phyloP scores from a whole-genome alignment of 2,329 filamentous ascomycete genomes.

The Thelonectria blattea region DNA sequence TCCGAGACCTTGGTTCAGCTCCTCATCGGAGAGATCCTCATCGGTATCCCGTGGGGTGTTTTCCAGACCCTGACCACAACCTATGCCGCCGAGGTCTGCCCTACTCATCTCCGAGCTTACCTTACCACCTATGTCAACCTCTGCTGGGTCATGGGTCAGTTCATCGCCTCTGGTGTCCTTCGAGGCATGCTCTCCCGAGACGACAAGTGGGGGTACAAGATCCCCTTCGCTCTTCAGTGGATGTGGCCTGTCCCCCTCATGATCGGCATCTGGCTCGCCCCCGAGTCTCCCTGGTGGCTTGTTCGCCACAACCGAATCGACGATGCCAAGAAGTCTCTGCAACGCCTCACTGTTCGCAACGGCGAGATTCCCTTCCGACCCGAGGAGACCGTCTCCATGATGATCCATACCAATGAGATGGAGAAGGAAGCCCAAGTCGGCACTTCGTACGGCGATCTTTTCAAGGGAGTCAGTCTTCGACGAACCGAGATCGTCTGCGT shows the following conservation, averaged over 20 bases:
- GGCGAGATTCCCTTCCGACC: conserved; percentile 42
- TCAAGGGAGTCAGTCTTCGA: conserved; percentile 53
- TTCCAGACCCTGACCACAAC: conserved; percentile 55
- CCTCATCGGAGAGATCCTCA: conserved; percentile 53
- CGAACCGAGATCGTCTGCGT: conserved; percentile 54
- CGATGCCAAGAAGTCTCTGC: conserved; percentile 47
- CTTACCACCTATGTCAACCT: conserved; percentile 57
- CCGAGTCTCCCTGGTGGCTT: conserved; percentile 59
- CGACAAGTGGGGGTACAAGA: conserved; percentile 53
- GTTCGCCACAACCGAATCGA: conserved; percentile 49
- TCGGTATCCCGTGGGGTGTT: conserved; percentile 54
- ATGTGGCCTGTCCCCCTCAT: conserved; percentile 54
- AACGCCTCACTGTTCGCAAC: conserved; percentile 49
- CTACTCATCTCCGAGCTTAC: conserved; percentile 54
- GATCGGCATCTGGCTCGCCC: conserved; percentile 50
- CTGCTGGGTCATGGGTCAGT: conserved; percentile 57
- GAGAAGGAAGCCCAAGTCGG: conserved; percentile 50
- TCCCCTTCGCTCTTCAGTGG: conserved; percentile 59
- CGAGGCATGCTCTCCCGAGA: conserved; percentile 45
- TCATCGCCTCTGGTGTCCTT: conserved; percentile 52
- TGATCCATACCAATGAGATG: conserved; percentile 57
- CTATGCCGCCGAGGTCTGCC: conserved; percentile 56
- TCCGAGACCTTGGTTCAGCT: conserved; percentile 48
- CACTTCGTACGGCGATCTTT: conserved; percentile 54
- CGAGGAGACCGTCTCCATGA: conserved; percentile 56